These are phyloP conservation scores for Ganoderma multipileum DNA, from an alignment of 1,284 basidiomycete species.

Conservation along the genomic window DNA sequence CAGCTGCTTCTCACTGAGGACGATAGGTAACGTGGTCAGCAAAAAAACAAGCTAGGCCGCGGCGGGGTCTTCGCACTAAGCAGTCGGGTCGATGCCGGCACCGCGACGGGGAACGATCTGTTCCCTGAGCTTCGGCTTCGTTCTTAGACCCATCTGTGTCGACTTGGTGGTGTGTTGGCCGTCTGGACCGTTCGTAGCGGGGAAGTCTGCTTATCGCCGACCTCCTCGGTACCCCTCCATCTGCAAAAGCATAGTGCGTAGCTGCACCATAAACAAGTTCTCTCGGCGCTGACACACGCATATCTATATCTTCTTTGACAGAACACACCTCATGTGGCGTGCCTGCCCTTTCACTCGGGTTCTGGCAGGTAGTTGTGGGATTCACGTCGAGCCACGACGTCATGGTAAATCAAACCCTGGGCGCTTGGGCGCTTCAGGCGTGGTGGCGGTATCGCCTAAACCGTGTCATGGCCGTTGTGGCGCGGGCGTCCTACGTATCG, in stretches of 20 bases:
- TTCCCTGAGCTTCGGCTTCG: not conserved
- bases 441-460: not conserved
- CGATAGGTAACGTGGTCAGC: not conserved
- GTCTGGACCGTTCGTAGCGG: not conserved
- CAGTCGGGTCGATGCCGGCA: not conserved
- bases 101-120: not conserved
- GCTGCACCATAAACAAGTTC: not conserved
- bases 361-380: not conserved
- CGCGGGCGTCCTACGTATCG: not conserved
- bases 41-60: not conserved
- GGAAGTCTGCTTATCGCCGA: not conserved
- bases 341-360: not conserved
- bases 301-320: not conserved
- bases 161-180: not conserved
- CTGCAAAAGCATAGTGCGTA: not conserved
- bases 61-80: not conserved
- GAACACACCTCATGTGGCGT: not conserved
- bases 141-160: not conserved
- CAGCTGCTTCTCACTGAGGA: not conserved
- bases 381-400: not conserved
- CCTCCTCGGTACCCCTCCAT: not conserved
- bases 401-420: not conserved
- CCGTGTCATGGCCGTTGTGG: not conserved
- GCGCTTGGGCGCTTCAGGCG: not conserved
- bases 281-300: not conserved